These are phyloP conservation scores for Sarocladiaceae sp. DNA, from an alignment of 2,329 filamentous ascomycete species.

Conservation along the genomic window DNA sequence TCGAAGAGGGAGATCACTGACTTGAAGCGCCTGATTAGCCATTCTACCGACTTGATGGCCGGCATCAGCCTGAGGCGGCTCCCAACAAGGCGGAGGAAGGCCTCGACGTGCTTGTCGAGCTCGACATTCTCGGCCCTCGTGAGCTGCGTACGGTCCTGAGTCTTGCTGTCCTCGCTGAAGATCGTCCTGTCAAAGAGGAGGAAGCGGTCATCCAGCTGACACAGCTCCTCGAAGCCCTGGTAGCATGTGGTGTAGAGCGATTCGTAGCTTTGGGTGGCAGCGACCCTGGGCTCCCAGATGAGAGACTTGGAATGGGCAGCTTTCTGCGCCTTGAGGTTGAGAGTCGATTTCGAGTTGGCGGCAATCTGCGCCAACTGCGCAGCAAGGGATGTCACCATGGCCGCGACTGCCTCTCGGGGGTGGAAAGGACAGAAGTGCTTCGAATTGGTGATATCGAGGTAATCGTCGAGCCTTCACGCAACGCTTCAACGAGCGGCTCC, in stretches of 20 bases:
- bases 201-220: constrained; percentile 78
- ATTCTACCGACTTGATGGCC: constrained; percentile 86
- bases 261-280: constrained; percentile 83
- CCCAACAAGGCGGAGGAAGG: constrained; percentile 75
- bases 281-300: constrained; percentile 82
- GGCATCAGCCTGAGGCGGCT: constrained; percentile 75
- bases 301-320: constrained; percentile 88
- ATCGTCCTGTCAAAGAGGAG: constrained; percentile 66
- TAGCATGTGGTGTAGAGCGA: constrained; percentile 79
- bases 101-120: constrained; percentile 69
- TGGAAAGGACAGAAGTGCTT: background rate
- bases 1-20: constrained; percentile 32
- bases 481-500: background rate
- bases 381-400: constrained; percentile 80
- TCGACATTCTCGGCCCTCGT: constrained; percentile 74
- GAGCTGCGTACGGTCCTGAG: constrained; percentile 81
- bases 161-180: constrained; percentile 90
- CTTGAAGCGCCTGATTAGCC: constrained; percentile 88
- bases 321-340: constrained; percentile 91
- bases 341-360: constrained; percentile 78
- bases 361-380: constrained; percentile 92
- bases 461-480: constrained; percentile 3
- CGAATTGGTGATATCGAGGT: constrained; percentile 1
- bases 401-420: constrained; percentile 6
- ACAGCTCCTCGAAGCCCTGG: constrained; percentile 88